phyloP scores from a whole-genome alignment of 345 rosid genomes.

The Melaleuca alternifolia region DNA sequence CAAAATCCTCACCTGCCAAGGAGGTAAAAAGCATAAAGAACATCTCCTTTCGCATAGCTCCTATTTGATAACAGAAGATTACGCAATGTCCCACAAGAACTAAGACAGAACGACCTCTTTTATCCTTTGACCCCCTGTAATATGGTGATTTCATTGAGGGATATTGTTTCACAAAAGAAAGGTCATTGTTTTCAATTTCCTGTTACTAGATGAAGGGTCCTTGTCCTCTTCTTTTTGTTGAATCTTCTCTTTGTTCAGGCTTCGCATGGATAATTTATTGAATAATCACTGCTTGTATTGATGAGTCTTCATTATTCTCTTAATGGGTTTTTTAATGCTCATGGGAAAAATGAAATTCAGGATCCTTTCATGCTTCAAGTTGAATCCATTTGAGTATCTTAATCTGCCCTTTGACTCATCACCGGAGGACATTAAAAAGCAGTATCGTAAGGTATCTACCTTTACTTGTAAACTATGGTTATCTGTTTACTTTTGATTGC shows the following conservation, averaged over 20 bases:
- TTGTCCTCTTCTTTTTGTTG: not conserved
- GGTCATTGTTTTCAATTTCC: not conserved
- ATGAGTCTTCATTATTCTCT: not conserved
- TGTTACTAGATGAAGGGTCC: not conserved
- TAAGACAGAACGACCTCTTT: not conserved
- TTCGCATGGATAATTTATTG: not conserved
- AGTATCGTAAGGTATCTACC: conserved; percentile 77
- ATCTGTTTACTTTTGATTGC: not conserved
- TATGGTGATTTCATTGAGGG: not conserved
- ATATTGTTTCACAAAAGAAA: not conserved
- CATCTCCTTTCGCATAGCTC: not conserved
- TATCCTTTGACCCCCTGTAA: not conserved
- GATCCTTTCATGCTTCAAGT: conserved; percentile 96
- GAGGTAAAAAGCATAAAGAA: not conserved
- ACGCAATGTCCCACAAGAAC: not conserved
- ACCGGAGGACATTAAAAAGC: conserved; percentile 66
- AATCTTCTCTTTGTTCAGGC: not conserved
- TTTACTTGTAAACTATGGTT: not conserved
- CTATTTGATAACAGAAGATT: not conserved
- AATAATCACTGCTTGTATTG: not conserved
- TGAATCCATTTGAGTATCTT: conserved; percentile 85
- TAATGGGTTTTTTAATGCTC: not conserved
- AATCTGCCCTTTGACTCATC: conserved; percentile 69
- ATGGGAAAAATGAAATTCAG: conserved; percentile 17
- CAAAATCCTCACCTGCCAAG: not conserved